Evolutionary conservation across 306 rosid species (phyloP).

Genomic region (Mimosa bimucronata): DNA sequence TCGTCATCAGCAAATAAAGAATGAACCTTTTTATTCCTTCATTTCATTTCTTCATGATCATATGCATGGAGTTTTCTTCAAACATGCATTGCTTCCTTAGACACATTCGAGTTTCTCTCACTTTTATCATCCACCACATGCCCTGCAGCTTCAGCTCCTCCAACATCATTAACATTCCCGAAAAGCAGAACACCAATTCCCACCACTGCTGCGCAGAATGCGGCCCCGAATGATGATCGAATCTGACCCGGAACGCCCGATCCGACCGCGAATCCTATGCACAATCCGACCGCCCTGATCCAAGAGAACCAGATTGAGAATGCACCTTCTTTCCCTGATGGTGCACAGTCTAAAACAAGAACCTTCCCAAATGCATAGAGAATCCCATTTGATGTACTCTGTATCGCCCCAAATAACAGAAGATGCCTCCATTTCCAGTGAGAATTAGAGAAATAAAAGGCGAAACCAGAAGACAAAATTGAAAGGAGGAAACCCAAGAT

Average conservation of each 20-base stretch:
- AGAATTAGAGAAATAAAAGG: conserved; percentile 47
- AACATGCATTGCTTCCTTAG: conserved; percentile 30
- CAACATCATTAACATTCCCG: conserved; percentile 59
- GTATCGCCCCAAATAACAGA: conserved; percentile 58
- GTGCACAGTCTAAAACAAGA: conserved; percentile 62
- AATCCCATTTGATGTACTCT: conserved; percentile 62
- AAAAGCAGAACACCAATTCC: conserved; percentile 61
- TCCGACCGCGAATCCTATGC: conserved; percentile 62
- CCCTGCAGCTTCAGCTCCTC: conserved; percentile 59
- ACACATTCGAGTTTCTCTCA: conserved; percentile 38
- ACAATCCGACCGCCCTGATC: conserved; percentile 57
- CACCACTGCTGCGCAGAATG: conserved; percentile 52
- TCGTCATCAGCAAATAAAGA: conserved; percentile 21
- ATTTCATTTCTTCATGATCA: not conserved
- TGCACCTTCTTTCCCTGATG: conserved; percentile 66
- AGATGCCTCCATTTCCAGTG: conserved; percentile 51
- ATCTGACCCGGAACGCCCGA: conserved; percentile 46
- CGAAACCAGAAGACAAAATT: conserved; percentile 53
- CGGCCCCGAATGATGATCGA: conserved; percentile 51
- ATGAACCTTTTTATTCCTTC: conserved; percentile 2
- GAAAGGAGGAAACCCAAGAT: conserved; percentile 62
- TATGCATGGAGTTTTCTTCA: conserved; percentile 34
- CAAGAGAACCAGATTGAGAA: conserved; percentile 72
- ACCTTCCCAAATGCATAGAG: conserved; percentile 69
- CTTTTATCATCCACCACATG: conserved; percentile 37